Conservation (phyloP, 495 filamentous ascomycete genomes). For the Penicillium roqueforti region DNA sequence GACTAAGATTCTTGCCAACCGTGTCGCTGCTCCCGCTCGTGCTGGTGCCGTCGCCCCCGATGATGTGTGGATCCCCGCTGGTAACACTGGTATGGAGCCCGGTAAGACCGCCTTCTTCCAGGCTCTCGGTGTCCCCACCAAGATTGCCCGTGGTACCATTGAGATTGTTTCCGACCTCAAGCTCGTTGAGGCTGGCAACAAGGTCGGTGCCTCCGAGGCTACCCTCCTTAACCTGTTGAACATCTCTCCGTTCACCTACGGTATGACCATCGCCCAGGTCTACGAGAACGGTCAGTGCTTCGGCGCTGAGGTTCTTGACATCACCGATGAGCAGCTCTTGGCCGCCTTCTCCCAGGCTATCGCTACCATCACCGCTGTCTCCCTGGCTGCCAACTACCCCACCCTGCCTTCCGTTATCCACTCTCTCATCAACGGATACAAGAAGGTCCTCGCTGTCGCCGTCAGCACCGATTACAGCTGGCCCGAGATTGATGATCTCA, state of each 20-base stretch:
- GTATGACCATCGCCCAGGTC: conserved; percentile 91
- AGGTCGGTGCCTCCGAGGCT: conserved; percentile 98
- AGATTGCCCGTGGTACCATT: conserved; percentile 99
- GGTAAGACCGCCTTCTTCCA: conserved; percentile 99
- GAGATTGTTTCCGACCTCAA: conserved; percentile 99
- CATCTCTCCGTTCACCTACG: conserved; percentile 99
- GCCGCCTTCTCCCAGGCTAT: conserved; percentile 77
- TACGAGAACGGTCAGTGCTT: conserved; percentile 96
- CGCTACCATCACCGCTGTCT: conserved; percentile 81
- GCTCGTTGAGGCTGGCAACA: conserved; percentile 86
- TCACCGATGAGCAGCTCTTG: conserved; percentile 87
- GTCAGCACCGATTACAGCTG: conserved; percentile 89
- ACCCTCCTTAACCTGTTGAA: conserved; percentile 99
- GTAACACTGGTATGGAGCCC: conserved; percentile 99
- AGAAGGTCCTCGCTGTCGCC: conserved; percentile 90
- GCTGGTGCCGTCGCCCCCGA: conserved; percentile 89
- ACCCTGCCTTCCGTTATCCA: conserved; percentile 96
- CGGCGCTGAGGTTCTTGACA: conserved; percentile 77
- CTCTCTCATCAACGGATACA: conserved; percentile 93
- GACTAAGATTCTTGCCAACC: conserved; percentile 92
- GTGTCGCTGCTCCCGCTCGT: conserved; percentile 94
- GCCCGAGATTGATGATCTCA: conserved; percentile 93
- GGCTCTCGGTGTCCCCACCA: conserved; percentile 99
- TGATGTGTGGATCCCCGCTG: conserved; percentile 89
- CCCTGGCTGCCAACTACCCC: conserved; percentile 87